Base-by-base conservation (phyloP, 2,329 filamentous ascomycete genomes). In the Didymella arachidicola region DNA sequence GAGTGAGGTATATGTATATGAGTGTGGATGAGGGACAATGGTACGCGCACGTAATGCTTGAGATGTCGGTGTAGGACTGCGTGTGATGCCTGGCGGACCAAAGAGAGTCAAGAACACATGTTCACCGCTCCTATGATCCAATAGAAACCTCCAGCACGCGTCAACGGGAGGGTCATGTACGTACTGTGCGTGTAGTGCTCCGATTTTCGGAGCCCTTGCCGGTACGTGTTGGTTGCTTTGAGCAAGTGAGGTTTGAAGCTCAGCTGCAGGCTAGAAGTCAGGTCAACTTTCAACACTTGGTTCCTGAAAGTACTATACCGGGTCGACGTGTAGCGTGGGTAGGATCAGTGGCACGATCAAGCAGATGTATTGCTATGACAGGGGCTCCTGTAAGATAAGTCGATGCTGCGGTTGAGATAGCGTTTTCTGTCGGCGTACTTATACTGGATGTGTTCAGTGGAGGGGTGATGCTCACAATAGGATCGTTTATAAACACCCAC, bases 31-130 rank as follows among this genome's bases (percentile, higher is more conserved):
- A n/a, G 8, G 18, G 18, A 19, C 2, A 10, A 22, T n/a, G 26
- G 4, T 12, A n/a, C 19, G 16, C 16, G 47, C 42, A 47, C 27
- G 32, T 52, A 41, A 47, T 25, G 32, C 25, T 11, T 12, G 10
- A 12, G 10, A 25, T 22, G 42, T 57, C 42, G 54, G 54, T 57
- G 54, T 57, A 46, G 18, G 34, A 7, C 34, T 29, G 30, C 26
- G 19, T 11, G 30, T 29, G 47, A 52, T 47, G 47, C n/a, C 29
- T 57, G 47, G 47, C 29, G 26, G 29, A 19, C 26, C 14, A 26
- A 46, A 32, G 32, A 46, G 7, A 36, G 25, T 38, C n/a, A n/a
- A 26, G 27, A 27, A 42, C 29, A 39, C 19, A n/a, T 18, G 19
- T 43, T 57, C 54, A 57, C 54, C 54, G 48, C 48, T 38, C 34